Evolutionary conservation across 371 early-diverging fungal genomes (phyloP), one percentile per base, ranked within the genome.

Genomic region (Apophysomyces trapeziformis): DNA sequence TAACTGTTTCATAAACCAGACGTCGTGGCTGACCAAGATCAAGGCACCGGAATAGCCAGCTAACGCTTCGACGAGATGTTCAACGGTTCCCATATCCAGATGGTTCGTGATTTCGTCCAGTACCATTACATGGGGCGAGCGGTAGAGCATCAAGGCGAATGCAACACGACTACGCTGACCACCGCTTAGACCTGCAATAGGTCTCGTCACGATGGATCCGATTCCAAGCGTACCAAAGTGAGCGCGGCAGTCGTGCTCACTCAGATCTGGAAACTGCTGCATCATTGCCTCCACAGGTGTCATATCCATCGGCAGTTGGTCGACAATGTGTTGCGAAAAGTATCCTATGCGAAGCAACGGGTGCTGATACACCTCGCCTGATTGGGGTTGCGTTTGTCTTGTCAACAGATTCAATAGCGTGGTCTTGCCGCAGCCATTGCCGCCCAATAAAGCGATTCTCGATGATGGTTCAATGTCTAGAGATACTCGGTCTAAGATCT

Each of bases 61-160:
- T 26, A 93, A 68, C 1, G 87, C 88, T 9, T 86, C 85, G 5
- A 85, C 79, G 13, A 93, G 62, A 7, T 83, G 83, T 41, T 91
- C 88, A 9, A 91, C 87, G 7, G 88, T 88, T 16, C 87, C 88
- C 86, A 93, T 88, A 80, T 93, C 92, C 68, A 89, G 73, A 65
- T 92, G 92, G 70, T 94, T 96, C 21, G 93, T 93, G 50, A 92
- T 90, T 80, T 95, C 95, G 74, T 95, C 95, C 26, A 94, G 79
- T 39, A 94, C 77, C 37, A 96, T 72, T 8, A 96, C 80, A 69
- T 96, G 90, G 7, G 95, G 91, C 21, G 75, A 73, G 1, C 81
- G 81, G 41, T 75, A 86, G n/a, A 88, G 72, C 50, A 86, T 77
- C 26, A 86, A 50, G n/a, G 92, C 93, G 57, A 95, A 76, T 2